Base-by-base conservation (phyloP, 2,329 filamentous ascomycete species). In the Aspergillus sclerotialis region DNA sequence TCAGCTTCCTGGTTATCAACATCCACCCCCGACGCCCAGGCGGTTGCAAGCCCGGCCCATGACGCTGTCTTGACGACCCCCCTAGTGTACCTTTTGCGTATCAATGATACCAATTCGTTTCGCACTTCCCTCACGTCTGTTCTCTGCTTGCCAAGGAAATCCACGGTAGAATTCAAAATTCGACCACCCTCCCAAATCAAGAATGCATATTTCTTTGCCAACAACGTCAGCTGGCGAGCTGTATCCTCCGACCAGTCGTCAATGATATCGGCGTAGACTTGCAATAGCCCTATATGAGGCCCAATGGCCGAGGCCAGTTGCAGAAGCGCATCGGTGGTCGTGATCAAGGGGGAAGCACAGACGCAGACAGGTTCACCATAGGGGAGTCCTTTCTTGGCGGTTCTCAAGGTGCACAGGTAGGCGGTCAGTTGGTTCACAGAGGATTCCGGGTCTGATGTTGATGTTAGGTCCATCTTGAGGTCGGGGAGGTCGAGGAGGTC, bases 221-320 rank as follows among this genome's bases (percentile, higher is more conserved):
- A 39, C 18, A 43, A 44, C 13, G 44, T 55, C 35, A 65, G 49
- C 33, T 57, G 52, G 14, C 55, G 52, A 19, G 71, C 70, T 2
- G 74, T 77, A 37, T 72, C 65, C 39, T 73, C 69, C 10, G 67
- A 69, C 66, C 75, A 80, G 55, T 80, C 76, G 42, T 70, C 67
- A 45, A 80, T 71, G 33, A 76, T 76, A 55, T 80, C 76, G 36
- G 73, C 75, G 49, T 78, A 74, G 4, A 77, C 73, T 55, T 78
- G 76, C 36, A 80, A 62, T 17, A 79, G 56, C 44, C 73, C 76
- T 37, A 80, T 78, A 40, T 72, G 68, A 44, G 78, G 74, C 39
- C 76, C 76, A 11, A 78, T 65, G 23, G 76, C 68, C 42, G 75
- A 69, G 18, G 75, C 75, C 7, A 80, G 59, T 28, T 64, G 61